These are phyloP conservation scores for Rubus parviflorus DNA, from an alignment of 306 rosid genomes.

Conservation along the genomic window DNA sequence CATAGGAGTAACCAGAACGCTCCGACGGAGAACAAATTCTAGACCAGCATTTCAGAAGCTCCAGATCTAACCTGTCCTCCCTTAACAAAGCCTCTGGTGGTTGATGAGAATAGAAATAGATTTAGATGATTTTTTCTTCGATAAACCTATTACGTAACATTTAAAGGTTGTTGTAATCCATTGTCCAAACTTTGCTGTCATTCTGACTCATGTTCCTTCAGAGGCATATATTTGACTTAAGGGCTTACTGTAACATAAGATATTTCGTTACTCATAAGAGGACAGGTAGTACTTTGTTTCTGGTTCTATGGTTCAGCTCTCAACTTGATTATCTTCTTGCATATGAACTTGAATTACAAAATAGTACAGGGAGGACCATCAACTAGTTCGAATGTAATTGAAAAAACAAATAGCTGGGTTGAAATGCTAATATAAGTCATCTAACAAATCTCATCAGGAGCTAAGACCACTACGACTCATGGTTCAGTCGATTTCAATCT, in stretches of 20 bases:
- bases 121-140: background rate
- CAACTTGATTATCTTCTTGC: background rate
- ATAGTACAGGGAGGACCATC: background rate
- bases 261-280: background rate
- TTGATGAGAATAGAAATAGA: background rate
- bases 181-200: background rate
- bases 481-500: background rate
- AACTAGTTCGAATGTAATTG: background rate
- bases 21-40: conserved; percentile 10
- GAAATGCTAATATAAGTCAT: background rate
- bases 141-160: background rate
- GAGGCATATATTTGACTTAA: too few relatives aligned
- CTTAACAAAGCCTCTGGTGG: background rate
- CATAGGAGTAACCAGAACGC: conserved; percentile 5
- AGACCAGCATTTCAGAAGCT: conserved; percentile 1
- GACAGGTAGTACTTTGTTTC: background rate
- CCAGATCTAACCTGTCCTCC: background rate
- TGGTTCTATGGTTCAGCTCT: background rate
- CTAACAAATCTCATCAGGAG: background rate
- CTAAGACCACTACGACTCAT: background rate
- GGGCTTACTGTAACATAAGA: background rate
- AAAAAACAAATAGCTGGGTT: background rate
- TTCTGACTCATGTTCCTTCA: background rate
- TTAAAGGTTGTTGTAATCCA: background rate
- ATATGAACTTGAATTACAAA: background rate